Evolutionary conservation across 768 basidiomycete genomes (phyloP).

Genomic region (Kwoniella dendrophila): DNA sequence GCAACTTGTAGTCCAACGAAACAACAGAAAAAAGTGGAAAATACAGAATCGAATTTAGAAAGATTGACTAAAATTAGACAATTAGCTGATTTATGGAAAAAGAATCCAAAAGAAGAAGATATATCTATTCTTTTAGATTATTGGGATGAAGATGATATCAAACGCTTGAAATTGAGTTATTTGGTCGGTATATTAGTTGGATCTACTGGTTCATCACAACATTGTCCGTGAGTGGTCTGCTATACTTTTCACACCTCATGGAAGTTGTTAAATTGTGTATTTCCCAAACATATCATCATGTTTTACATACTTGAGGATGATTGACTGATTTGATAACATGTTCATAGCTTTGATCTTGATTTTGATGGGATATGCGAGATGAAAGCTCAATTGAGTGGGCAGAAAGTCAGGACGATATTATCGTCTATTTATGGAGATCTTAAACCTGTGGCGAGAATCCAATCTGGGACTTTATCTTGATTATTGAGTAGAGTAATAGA

Average conservation of each 20-base stretch:
- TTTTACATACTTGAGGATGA: not conserved
- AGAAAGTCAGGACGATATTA: not conserved
- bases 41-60: constrained; percentile 11
- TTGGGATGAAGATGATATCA: constrained; percentile 11
- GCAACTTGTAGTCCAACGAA: constrained; percentile 2
- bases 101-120: constrained; percentile 6
- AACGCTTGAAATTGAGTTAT: constrained; percentile 34
- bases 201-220: not conserved
- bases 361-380: constrained; percentile 31
- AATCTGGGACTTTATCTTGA: not conserved
- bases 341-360: constrained; percentile 43
- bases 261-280: not conserved
- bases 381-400: constrained; percentile 26
- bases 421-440: not conserved
- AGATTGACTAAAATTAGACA: constrained; percentile 25
- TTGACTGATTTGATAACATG: not conserved
- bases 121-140: constrained; percentile 13
- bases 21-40: not conserved
- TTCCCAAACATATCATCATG: not conserved
- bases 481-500: no score
- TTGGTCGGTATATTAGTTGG: constrained; percentile 10
- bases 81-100: constrained; percentile 33
- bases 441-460: constrained; percentile 6
- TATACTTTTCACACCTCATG: not conserved
- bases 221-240: constrained; percentile 18